Conservation (phyloP, 345 rosid genomes). For the Bruguiera sexangula region DNA sequence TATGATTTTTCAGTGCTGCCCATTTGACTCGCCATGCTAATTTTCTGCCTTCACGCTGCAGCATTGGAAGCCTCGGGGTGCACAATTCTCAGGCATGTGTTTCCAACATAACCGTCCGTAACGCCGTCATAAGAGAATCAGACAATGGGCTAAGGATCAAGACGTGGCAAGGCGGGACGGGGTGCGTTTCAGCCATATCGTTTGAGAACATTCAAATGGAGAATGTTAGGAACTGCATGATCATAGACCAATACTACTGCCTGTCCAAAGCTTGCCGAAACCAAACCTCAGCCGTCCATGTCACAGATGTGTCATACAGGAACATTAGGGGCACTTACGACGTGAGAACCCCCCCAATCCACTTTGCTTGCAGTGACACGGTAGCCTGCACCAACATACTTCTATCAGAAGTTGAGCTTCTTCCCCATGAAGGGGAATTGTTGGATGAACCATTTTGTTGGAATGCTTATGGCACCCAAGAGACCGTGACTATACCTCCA, state of each 20-base stretch:
- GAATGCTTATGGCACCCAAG: constrained; percentile 90
- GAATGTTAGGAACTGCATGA: constrained; percentile 85
- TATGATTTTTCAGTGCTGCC: too few species aligned
- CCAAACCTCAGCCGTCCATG: constrained; percentile 82
- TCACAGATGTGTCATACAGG: constrained; percentile 54
- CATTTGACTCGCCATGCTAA: too few species aligned
- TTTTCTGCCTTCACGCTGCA: constrained; percentile 20
- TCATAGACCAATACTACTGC: constrained; percentile 88
- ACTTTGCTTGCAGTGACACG: constrained; percentile 91
- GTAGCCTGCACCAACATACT: constrained; percentile 91
- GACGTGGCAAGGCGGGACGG: constrained; percentile 97
- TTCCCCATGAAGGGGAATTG: constrained; percentile 80
- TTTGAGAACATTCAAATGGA: constrained; percentile 92
- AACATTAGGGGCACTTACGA: constrained; percentile 92
- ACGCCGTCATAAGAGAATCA: constrained; percentile 61
- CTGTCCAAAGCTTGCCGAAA: constrained; percentile 57
- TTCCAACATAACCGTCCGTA: constrained; percentile 74
- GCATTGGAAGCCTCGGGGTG: constrained; percentile 94
- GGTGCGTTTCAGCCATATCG: constrained; percentile 58
- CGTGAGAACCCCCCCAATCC: constrained; percentile 73
- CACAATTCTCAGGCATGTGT: constrained; percentile 96
- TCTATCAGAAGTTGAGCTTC: constrained; percentile 83
- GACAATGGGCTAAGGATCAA: constrained; percentile 89
- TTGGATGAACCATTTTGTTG: constrained; percentile 96
- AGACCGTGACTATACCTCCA: constrained; percentile 79